Conservation (phyloP, 176 grass and related monocot genomes). For the Luzula sylvatica region DNA sequence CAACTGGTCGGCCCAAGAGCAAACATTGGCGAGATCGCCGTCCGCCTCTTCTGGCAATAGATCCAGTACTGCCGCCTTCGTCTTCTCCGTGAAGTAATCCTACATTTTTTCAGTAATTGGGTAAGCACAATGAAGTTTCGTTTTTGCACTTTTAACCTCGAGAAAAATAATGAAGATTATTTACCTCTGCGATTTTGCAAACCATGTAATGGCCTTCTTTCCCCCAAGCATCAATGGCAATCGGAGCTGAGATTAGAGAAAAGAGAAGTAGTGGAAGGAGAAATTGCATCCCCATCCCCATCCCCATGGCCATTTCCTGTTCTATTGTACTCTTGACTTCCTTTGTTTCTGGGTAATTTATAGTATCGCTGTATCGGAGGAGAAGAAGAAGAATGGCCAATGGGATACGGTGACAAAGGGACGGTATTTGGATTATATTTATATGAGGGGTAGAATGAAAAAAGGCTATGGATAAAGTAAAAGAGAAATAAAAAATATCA, state of each 20-base stretch:
- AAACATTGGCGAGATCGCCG: conserved; percentile 65
- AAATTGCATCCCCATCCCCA: conserved; percentile 6
- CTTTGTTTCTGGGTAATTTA: neutral
- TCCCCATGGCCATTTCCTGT: neutral
- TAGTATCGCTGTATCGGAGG: too few species aligned
- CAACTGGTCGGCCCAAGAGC: conserved; percentile 68
- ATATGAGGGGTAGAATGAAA: too few species aligned
- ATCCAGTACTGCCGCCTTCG: conserved; percentile 45
- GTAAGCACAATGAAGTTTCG: neutral
- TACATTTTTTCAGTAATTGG: conserved; percentile 4
- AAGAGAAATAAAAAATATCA: too few species aligned
- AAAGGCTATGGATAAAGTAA: too few species aligned
- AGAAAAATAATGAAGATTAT: too few species aligned
- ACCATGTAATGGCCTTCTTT: conserved; percentile 94
- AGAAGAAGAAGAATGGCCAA: too few species aligned
- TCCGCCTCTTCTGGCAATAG: conserved; percentile 53
- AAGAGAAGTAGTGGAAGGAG: conserved; percentile 24
- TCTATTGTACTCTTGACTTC: neutral
- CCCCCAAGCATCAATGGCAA: conserved; percentile 43
- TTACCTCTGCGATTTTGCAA: conserved; percentile 88
- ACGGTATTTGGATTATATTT: too few species aligned
- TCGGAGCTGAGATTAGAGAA: conserved; percentile 16
- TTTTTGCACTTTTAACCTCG: neutral
- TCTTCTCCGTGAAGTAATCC: conserved; percentile 54
- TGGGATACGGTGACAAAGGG: too few species aligned